Evolutionary conservation across 2,329 filamentous ascomycete genomes (phyloP), one percentile per base, ranked within the genome.

Genomic region (Fusarium robinianum): DNA sequence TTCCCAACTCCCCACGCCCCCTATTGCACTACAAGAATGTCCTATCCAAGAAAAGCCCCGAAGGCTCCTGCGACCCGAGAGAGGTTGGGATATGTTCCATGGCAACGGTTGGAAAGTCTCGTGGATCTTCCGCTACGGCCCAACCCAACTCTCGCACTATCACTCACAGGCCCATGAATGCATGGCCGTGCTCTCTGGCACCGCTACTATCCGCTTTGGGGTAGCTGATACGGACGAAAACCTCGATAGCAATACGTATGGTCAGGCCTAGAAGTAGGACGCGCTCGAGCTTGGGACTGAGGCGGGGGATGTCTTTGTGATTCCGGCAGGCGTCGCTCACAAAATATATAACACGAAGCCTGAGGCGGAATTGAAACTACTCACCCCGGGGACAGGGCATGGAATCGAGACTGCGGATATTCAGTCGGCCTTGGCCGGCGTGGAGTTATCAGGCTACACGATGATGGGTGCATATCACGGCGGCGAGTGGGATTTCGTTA

Each of bases 41-140:
- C 5, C 7, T 60, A 3, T 6, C 34, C 6, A 46, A 30, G 14
- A 33, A 12, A 2, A 24, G 5, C 0, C 16, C 39, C 5, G 43
- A 15, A 6, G 15, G 14, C 0, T 12, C 55, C 7, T 62, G 65
- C 41, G 65, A 68, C 18, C 63, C 76, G 3, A 64, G 75, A 1
- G 50, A 65, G 3, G 63, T 74, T 59, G 41, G 67, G 61, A 33
- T 55, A 63, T 57, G 55, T 77, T 79, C 57, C 52, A 63, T 2
- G 48, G 55, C 15, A 79, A 82, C 51, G 72, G 66, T 17, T 82
- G 79, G 79, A 57, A 73, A 21, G 69, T 71, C 0, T 72, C 78
- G 47, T 83, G 79, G 79, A 75, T 82, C 35, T 76, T 74, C 49
- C 74, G 78, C 24, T 84, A 83, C 60, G 75, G 77, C 1, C 62